A percentile compares a stretch with the other conserved stretches of the same genome.
These are phyloP conservation scores for Carallia brachiata DNA, from an alignment of 345 rosid species.

Conservation along the genomic window DNA sequence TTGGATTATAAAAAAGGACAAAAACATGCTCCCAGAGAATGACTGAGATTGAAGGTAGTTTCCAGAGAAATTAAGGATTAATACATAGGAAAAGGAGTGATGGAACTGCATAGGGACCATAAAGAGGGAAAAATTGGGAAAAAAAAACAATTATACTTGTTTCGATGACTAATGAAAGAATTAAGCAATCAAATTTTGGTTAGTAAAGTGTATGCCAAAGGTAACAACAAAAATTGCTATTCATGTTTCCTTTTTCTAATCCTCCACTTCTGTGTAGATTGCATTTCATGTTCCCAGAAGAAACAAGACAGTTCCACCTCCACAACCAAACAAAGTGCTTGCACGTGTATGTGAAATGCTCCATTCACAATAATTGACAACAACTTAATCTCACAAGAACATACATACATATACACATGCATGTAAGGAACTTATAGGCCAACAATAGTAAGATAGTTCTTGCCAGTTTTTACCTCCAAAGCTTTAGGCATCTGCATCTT, in stretches of 20 bases:
- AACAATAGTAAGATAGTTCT: neutral
- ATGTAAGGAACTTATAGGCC: neutral
- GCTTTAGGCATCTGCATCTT: slow-evolving; percentile 26
- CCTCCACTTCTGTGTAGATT: neutral
- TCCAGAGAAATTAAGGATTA: neutral
- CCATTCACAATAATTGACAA: neutral
- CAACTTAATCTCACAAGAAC: neutral
- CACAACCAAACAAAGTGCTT: neutral
- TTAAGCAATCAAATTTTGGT: too few relatives aligned
- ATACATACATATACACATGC: neutral
- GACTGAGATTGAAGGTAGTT: neutral
- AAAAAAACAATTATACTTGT: neutral
- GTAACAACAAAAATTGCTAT: too few relatives aligned
- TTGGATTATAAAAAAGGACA: neutral
- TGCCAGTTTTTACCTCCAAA: slow-evolving; percentile 24
- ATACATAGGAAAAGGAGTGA: neutral
- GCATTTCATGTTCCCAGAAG: neutral
- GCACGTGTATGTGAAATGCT: neutral
- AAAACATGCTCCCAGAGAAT: neutral
- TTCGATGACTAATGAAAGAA: neutral
- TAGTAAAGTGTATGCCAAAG: too few relatives aligned
- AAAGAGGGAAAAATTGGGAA: too few relatives aligned
- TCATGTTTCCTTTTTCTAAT: too few relatives aligned
- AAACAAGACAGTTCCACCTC: neutral
- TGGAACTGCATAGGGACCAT: too few relatives aligned